Evolutionary conservation across 768 basidiomycete genomes (phyloP), one percentile per base, ranked within the genome.

Genomic region (Tylopilus subfusipes): DNA sequence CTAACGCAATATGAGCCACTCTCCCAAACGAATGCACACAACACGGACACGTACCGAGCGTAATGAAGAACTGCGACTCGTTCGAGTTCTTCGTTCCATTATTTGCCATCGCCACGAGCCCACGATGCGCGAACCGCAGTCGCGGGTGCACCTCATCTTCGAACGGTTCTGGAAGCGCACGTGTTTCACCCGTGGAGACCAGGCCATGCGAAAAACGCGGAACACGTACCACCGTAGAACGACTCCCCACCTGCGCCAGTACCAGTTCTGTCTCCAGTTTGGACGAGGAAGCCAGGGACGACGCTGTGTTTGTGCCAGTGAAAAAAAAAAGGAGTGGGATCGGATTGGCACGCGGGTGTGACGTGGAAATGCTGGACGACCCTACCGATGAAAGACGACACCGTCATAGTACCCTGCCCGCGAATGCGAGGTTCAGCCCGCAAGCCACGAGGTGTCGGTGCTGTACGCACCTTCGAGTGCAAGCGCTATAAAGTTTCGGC

Each of bases 61-160:
- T 98, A 47, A 98, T 86, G 67, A 98, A 88, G 73, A 93, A 98
- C 69, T 98, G 96, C 0, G 93, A 96, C 50, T 91, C 88, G 60
- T 99, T 99, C 4, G 90, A 84, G 65, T 95, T 81, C 70, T 89
- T 91, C 27, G 78, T 78, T 11, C 93, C 93, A 53, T 81, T 85
- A 63, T 97, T 97, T 5, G 97, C 97, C 91, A 97, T 95, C 1
- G 80, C 97, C 2, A 99, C 85, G 3, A 98, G 70, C 1, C 97
- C 97, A 50, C 97, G 88, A 64, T 98, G 89, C 1, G 84, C 74
- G 69, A 90, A 98, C 36, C 90, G 86, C 56, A 99, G 75, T 34
- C 97, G 83, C 4, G 94, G 93, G 63, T 96, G 93, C 19, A 93
- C 85, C 72, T 98, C 95, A 73, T 97, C 93, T 67, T 93, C 88